Evolutionary conservation across 2,329 filamentous ascomycete species (phyloP), one percentile per base, ranked within the genome.

Genomic region (Thermoascus crustaceus): DNA sequence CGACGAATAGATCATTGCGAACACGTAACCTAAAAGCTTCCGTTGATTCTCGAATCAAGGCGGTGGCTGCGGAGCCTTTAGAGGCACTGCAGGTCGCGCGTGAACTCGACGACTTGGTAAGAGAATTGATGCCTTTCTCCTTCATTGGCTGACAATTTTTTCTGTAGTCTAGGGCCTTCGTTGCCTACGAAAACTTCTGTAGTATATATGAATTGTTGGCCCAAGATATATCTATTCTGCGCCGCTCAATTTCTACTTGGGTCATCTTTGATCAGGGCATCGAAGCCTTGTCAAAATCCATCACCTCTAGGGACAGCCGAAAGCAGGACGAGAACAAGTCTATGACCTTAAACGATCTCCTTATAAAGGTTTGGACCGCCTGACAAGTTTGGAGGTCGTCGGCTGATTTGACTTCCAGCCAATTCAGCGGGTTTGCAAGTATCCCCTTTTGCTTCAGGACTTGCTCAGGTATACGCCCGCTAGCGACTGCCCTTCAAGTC

Each of bases 401-500:
- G 3, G 24, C 11, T 36, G 38, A 17, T 42, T 24, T n/a, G 11
- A 21, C 13, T 13, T 32, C 10, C 36, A 94, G 85, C 91, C 89
- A 0, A 88, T 95, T 13, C 89, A 98, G 61, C 76, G 89, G 37
- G 75, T 95, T 14, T 94, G 86, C 66, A 86, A 83, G 63, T 96
- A 96, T 53, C 86, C 86, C 7, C 68, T 98, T 3, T 68, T 96
- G 2, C 88, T 96, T 51, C 73, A 78, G 4, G 86, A 95, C 50
- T 69, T 98, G 6, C 71, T 88, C 40, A 88, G 82, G 50, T 74
- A 81, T 46, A 95, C 88, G 0, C 85, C 86, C 2, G 83, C 85
- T 1, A 79, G 75, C 37, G 89, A 96, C 53, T 93, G 87, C 50
- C 86, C 87, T 0, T 78, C 78, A 41, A 82, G 86, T 1, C 83